Conservation (phyloP, 495 filamentous ascomycete genomes). For the Penicillium simplicissimum region DNA sequence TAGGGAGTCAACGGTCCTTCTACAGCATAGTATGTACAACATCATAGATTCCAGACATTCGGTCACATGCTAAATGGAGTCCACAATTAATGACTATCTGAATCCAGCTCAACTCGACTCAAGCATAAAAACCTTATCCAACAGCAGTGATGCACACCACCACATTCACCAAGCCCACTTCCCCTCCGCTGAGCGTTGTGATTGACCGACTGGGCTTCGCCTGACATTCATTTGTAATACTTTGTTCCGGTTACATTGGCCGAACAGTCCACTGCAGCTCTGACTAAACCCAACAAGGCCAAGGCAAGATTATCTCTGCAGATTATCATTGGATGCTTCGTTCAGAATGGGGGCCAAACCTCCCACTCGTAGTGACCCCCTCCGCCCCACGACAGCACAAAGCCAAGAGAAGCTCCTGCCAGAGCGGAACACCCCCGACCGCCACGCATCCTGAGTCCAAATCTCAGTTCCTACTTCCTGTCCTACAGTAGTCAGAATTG, state of each 20-base stretch:
- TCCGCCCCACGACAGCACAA: neutral
- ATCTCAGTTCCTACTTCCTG: neutral
- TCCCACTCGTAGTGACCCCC: too few relatives aligned
- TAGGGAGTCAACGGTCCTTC: neutral
- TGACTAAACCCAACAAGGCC: neutral
- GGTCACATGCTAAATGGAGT: too few relatives aligned
- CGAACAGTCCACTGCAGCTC: neutral
- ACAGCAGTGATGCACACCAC: neutral
- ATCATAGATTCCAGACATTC: too few relatives aligned
- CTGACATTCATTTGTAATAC: neutral
- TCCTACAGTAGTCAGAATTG: neutral
- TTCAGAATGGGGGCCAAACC: neutral
- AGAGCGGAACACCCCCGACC: neutral
- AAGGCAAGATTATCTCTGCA: neutral
- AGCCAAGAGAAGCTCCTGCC: neutral
- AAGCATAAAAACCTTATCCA: neutral
- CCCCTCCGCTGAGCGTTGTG: neutral
- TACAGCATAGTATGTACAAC: too few relatives aligned
- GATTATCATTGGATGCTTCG: neutral
- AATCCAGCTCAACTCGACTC: too few relatives aligned
- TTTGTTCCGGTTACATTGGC: neutral
- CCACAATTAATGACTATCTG: too few relatives aligned
- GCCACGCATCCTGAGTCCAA: neutral
- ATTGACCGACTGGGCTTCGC: neutral
- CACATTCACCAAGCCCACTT: neutral